Evolutionary conservation across 805 yeast species (phyloP).

Genomic region (Torulaspora franciscae): DNA sequence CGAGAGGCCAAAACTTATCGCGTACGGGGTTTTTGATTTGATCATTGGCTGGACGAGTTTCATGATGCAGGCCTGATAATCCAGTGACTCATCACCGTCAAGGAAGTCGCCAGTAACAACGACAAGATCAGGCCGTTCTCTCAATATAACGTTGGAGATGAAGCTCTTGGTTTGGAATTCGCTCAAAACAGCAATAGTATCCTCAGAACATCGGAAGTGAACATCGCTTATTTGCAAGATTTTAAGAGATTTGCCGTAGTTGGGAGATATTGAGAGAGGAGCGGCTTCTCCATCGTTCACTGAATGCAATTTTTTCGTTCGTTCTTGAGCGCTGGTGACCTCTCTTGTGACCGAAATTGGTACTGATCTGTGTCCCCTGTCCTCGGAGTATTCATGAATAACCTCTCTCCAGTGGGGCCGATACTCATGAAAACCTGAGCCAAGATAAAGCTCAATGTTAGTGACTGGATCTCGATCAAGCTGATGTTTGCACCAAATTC

Average conservation of each 20-base stretch:
- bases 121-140: conserved; percentile 58
- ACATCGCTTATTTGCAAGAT: conserved; percentile 64
- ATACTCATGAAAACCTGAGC: conserved; percentile 53
- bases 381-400: conserved; percentile 17
- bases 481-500: conserved; percentile 52
- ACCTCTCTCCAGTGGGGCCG: conserved; percentile 50
- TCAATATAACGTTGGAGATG: conserved; percentile 46
- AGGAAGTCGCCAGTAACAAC: conserved; percentile 63
- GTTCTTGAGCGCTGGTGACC: not conserved
- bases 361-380: not conserved
- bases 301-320: not conserved
- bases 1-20: conserved; percentile 55
- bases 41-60: conserved; percentile 56
- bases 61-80: conserved; percentile 55
- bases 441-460: conserved; percentile 50
- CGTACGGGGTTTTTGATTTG: conserved; percentile 51
- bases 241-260: conserved; percentile 38
- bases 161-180: conserved; percentile 46
- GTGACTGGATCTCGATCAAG: conserved; percentile 39
- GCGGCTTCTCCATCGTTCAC: not conserved
- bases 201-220: conserved; percentile 55
- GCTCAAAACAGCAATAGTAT: conserved; percentile 39
- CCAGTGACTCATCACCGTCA: conserved; percentile 53
- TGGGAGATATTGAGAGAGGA: not conserved
- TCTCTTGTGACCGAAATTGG: conserved; percentile 17